These are phyloP conservation scores for Nicotiana tomentosiformis DNA, from an alignment of 257 asterid genomes.

Conservation along the genomic window DNA sequence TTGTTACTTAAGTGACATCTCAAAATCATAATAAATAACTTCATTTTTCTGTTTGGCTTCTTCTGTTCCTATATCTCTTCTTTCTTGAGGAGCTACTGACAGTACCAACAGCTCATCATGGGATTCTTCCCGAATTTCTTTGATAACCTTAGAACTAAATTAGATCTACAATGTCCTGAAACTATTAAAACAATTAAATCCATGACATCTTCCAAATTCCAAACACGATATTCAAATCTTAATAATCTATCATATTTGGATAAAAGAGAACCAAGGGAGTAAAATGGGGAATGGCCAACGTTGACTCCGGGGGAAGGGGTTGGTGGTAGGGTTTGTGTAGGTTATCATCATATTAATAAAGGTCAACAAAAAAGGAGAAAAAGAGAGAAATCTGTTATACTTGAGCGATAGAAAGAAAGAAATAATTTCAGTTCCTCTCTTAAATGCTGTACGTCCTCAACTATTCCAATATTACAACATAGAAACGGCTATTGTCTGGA, in stretches of 20 bases:
- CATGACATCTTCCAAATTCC: background rate
- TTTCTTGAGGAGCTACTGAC: background rate
- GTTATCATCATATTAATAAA: background rate
- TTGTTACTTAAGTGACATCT: background rate
- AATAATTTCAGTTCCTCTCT: background rate
- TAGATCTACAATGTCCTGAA: background rate
- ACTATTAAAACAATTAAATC: background rate
- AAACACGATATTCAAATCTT: background rate
- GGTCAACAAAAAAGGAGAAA: background rate
- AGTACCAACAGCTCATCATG: background rate
- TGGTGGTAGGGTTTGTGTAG: background rate
- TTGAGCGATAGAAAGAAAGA: background rate
- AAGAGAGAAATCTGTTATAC: background rate
- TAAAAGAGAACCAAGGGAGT: background rate
- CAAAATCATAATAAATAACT: background rate
- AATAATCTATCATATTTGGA: background rate
- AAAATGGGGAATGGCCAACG: background rate
- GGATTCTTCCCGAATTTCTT: background rate
- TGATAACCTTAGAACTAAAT: background rate
- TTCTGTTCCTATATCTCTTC: background rate
- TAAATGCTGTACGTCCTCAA: background rate
- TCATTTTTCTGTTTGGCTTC: background rate
- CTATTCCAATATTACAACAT: background rate
- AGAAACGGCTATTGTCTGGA: background rate
- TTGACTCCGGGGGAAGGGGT: background rate